Evolutionary conservation across 2,329 filamentous ascomycete genomes (phyloP).

Genomic region (Basipetospora sp.): DNA sequence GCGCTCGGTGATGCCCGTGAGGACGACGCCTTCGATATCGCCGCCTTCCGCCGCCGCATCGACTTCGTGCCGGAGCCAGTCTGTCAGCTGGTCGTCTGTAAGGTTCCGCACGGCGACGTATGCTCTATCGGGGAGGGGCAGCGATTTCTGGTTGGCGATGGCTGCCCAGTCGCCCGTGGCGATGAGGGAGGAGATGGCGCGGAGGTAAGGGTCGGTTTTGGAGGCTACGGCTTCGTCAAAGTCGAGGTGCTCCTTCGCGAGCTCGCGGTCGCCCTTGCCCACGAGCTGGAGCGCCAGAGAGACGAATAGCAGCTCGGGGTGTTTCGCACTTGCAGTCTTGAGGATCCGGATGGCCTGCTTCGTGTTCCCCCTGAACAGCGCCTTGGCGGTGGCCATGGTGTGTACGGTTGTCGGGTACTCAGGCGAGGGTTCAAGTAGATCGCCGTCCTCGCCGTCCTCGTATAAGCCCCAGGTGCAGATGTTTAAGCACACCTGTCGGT

Average conservation of each 20-base stretch:
- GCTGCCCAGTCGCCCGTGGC: slow-evolving; percentile 61
- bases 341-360: slow-evolving; percentile 56
- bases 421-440: slow-evolving; percentile 26
- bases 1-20: slow-evolving; percentile 61
- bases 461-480: slow-evolving; percentile 54
- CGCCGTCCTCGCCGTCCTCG: slow-evolving; percentile 29
- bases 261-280: slow-evolving; percentile 30
- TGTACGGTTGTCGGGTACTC: slow-evolving; percentile 40
- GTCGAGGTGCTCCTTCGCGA: slow-evolving; percentile 36
- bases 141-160: slow-evolving; percentile 56
- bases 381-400: slow-evolving; percentile 63
- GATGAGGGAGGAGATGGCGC: slow-evolving; percentile 65
- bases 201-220: slow-evolving; percentile 62
- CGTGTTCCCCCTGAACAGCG: slow-evolving; percentile 57
- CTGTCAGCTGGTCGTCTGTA: slow-evolving; percentile 43
- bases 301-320: slow-evolving; percentile 53
- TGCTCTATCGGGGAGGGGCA: slow-evolving; percentile 60
- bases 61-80: slow-evolving; percentile 55
- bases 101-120: slow-evolving; percentile 58
- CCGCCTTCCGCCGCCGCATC: slow-evolving; percentile 46
- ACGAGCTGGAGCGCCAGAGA: slow-evolving; percentile 52
- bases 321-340: slow-evolving; percentile 47
- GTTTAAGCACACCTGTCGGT: slow-evolving; percentile 60
- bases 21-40: slow-evolving; percentile 54
- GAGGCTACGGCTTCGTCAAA: slow-evolving; percentile 45